Evolutionary conservation across 2,329 filamentous ascomycete genomes (phyloP), one percentile per base, ranked within the genome.

Genomic region (Apiospora marii): DNA sequence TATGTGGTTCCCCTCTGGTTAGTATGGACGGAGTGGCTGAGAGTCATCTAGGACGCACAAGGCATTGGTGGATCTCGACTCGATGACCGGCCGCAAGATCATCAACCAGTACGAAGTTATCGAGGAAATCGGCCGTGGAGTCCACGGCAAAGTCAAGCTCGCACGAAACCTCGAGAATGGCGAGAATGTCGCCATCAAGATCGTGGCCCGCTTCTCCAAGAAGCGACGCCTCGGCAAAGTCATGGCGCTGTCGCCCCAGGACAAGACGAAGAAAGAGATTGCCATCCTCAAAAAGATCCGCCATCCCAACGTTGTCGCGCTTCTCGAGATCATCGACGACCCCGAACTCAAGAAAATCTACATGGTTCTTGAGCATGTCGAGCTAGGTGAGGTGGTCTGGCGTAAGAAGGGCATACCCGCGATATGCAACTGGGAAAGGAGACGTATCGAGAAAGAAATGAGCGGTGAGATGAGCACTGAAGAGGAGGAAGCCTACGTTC

Each of bases 71-170:
- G 96, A 98, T 79, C 92, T 95, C 74, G 95, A 98, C 82, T 90
- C 90, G 71, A 88, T 94, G 74, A 97, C 96, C 6, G 96, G 96
- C 73, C 94, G 96, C 75, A 99, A 99, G 84, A 88, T 95, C 70
- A 97, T 99, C 86, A 99, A 99, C 80, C 93, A 98, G 80, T 99
- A 99, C 84, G 94, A 98, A 83, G 94, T 99, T 78, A 93, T 98
- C 76, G 94, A 97, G 82, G 96, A 99, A 83, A 94, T 99, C 71
- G 96, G 96, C 71, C 93, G 96, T 73, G 96, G 96, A 69, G 94
- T 98, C 78, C 96, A 99, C 81, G 96, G 96, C 79, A 99, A 98
- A 85, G 96, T 99, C 80, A 99, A 99, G 84, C 88, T 98, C 68
- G 96, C 95, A 68, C 91, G 94, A 71, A 95, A 97, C 80, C 86